Percentiles rank a stretch among this genome's conserved stretches.
phyloP scores from a whole-genome alignment of 345 rosid species.

The Noccaea bulbosa region DNA sequence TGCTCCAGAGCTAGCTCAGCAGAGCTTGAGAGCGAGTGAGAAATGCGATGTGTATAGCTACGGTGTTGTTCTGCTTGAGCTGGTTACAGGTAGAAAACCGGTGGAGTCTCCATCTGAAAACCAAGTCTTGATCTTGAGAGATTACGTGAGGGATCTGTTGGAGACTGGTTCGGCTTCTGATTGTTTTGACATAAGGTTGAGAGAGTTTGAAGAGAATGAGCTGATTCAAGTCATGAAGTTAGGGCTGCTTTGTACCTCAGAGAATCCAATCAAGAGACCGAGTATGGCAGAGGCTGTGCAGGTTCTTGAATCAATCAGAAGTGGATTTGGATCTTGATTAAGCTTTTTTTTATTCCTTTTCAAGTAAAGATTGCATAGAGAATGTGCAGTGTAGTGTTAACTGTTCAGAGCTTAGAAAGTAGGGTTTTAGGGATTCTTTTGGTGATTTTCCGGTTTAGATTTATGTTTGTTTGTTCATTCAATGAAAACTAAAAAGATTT shows the following conservation, averaged over 20 bases:
- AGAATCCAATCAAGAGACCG: constrained; percentile 79
- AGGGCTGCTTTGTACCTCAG: constrained; percentile 82
- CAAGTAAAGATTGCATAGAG: constrained; percentile 34
- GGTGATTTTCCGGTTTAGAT: constrained; percentile 14
- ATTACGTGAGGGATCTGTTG: constrained; percentile 72
- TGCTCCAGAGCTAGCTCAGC: constrained; percentile 89
- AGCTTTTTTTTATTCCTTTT: neutral
- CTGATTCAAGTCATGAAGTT: constrained; percentile 91
- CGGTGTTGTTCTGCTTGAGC: constrained; percentile 90
- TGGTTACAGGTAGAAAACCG: constrained; percentile 88
- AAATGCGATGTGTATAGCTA: constrained; percentile 92
- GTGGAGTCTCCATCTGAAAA: constrained; percentile 72
- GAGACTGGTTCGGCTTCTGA: constrained; percentile 82
- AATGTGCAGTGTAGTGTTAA: constrained; percentile 33
- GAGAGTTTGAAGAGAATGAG: constrained; percentile 86
- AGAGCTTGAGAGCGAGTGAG: constrained; percentile 70
- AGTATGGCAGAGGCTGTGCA: constrained; percentile 98
- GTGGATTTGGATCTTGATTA: constrained; percentile 57
- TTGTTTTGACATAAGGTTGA: constrained; percentile 77
- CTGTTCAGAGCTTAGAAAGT: constrained; percentile 23
- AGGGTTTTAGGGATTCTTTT: constrained; percentile 29
- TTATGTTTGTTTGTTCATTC: neutral
- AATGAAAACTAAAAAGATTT: neutral
- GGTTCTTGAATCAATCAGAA: constrained; percentile 91
- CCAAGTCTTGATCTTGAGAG: constrained; percentile 78